Conservation (phyloP, 2,329 filamentous ascomycete species). For the Stagonosporopsis tanaceti region DNA sequence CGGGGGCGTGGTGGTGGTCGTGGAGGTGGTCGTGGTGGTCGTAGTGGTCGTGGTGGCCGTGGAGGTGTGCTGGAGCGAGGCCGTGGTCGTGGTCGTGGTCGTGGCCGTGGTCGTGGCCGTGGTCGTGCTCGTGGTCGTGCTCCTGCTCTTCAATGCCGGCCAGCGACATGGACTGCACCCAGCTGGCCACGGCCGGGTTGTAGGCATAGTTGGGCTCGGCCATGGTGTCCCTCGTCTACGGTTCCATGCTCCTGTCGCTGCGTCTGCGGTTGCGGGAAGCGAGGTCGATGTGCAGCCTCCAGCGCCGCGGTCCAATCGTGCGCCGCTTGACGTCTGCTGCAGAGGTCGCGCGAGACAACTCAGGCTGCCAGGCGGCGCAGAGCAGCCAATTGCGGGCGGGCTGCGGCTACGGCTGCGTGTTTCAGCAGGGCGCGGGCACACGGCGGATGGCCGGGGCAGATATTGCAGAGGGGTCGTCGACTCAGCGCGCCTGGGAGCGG, state of each 20-base stretch:
- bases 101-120: conserved; percentile 1
- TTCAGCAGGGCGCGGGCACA: conserved; percentile 11
- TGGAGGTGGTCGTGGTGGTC: conserved; percentile 1
- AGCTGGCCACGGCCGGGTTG: conserved; percentile 41
- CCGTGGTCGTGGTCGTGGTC: neutral
- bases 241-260: conserved; percentile 36
- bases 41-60: neutral
- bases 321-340: conserved; percentile 1
- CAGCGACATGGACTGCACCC: conserved; percentile 47
- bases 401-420: conserved; percentile 14
- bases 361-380: conserved; percentile 15
- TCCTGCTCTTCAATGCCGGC: conserved; percentile 28
- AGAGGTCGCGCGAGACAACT: conserved; percentile 13
- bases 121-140: neutral
- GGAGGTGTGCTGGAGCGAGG: neutral
- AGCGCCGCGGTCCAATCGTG: conserved; percentile 21
- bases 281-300: conserved; percentile 29
- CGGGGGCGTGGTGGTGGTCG: conserved; percentile 24
- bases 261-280: conserved; percentile 21
- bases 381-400: conserved; percentile 16
- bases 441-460: no score
- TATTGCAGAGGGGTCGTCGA: neutral
- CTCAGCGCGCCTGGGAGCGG: conserved; percentile 7
- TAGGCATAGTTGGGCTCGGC: conserved; percentile 46
- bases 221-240: conserved; percentile 38